phyloP scores from a whole-genome alignment of 306 rosid genomes.

The Sphenostylis stenocarpa region DNA sequence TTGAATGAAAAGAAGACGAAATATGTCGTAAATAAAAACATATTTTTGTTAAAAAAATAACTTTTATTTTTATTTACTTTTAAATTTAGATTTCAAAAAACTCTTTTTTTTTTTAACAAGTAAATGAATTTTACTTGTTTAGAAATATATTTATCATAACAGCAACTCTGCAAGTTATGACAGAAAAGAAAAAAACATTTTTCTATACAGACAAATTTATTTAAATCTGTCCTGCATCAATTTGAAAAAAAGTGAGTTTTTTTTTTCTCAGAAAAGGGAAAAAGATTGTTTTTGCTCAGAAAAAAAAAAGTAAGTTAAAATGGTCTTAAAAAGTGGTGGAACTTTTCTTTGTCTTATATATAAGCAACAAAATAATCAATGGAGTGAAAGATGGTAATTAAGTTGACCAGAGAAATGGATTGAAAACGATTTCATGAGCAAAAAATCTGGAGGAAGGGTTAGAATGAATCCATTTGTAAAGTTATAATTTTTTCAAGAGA shows the following conservation, averaged over 20 bases:
- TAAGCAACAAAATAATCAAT: neutral
- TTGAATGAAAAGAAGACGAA: no score
- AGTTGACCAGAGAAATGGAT: conserved; percentile 7
- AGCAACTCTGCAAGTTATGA: neutral
- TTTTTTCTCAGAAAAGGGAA: neutral
- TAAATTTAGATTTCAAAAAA: neutral
- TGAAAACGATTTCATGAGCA: neutral
- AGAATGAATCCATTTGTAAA: neutral
- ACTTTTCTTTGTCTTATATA: neutral
- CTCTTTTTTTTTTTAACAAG: neutral
- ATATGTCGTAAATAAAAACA: neutral
- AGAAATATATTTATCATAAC: neutral
- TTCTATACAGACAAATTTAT: neutral
- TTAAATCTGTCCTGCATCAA: neutral
- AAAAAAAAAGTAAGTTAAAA: neutral
- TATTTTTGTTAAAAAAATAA: neutral
- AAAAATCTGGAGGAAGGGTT: neutral
- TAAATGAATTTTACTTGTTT: neutral
- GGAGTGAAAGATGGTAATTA: conserved; percentile 12
- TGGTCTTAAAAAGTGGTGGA: neutral
- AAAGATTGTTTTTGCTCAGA: neutral
- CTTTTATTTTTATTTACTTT: neutral
- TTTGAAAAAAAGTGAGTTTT: neutral
- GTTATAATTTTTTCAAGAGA: neutral
- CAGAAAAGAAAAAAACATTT: neutral